Conservation (phyloP, 2,329 filamentous ascomycete species). For the Rhytidhysteron rufulum region DNA sequence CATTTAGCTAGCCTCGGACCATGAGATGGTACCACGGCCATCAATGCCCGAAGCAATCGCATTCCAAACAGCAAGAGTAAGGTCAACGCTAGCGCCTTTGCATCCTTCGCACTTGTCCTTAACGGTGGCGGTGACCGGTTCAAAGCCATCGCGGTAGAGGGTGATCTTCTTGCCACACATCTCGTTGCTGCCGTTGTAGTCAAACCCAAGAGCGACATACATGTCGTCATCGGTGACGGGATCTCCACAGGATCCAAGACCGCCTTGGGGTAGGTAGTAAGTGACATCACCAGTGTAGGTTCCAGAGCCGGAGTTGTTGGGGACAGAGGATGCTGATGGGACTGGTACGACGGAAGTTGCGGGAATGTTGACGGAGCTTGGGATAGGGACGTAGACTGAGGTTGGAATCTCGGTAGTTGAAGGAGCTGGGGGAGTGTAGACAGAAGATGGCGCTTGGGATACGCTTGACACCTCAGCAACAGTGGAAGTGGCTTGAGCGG, state of each 20-base stretch:
- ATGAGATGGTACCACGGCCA: constrained; percentile 6
- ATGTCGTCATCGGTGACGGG: constrained; percentile 3
- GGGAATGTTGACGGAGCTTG: background rate
- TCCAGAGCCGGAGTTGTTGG: background rate
- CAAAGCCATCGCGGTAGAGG: constrained; percentile 4
- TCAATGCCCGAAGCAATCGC: constrained; percentile 1
- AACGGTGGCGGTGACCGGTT: constrained; percentile 3
- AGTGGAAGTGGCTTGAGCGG: constrained; percentile 2
- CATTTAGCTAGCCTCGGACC: too few species aligned
- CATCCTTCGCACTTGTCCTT: constrained; percentile 10
- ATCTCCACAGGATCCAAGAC: constrained; percentile 5
- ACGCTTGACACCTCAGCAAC: constrained; percentile 1
- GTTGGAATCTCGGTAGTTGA: constrained; percentile 1
- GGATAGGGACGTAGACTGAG: constrained; percentile 5
- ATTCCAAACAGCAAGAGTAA: constrained; percentile 4
- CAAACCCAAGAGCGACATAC: constrained; percentile 5
- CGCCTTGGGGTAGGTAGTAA: constrained; percentile 8
- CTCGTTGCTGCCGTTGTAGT: constrained; percentile 3
- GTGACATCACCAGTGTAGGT: constrained; percentile 7
- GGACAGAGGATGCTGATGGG: background rate
- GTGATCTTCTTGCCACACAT: constrained; percentile 9
- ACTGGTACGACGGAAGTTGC: constrained; percentile 2
- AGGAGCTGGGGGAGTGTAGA: constrained; percentile 1
- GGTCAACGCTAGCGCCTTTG: constrained; percentile 4
- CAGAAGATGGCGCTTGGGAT: constrained; percentile 1